Percentiles rank a stretch among this genome's conserved stretches.
Evolutionary conservation across 352 stramenopile species (phyloP).

Genomic region (Blastocystis sp.): DNA sequence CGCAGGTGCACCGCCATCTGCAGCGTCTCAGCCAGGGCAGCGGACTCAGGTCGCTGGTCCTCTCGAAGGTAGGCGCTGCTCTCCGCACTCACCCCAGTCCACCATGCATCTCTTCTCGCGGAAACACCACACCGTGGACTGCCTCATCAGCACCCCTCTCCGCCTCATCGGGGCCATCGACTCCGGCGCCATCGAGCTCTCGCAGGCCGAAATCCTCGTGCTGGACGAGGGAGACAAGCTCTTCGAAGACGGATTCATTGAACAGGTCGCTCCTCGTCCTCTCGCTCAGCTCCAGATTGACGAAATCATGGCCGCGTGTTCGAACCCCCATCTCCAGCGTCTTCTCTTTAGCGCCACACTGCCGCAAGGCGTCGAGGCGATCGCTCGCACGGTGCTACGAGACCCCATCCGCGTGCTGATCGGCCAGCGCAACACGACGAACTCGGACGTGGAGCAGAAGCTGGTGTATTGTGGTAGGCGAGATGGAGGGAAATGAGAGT

Average conservation of each 20-base stretch:
- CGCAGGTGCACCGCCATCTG: conserved; percentile 92
- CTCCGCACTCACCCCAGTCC: conserved; percentile 62
- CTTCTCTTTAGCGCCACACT: conserved; percentile 96
- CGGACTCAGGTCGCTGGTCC: conserved; percentile 72
- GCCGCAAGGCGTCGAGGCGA: conserved; percentile 80
- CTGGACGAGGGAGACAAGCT: conserved; percentile 97
- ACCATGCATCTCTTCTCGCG: neutral
- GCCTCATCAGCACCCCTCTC: conserved; percentile 89
- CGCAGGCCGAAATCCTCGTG: conserved; percentile 82
- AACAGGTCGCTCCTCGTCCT: neutral
- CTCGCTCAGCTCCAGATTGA: conserved; percentile 91
- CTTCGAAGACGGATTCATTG: conserved; percentile 78
- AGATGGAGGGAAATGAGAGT: neutral
- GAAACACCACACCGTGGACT: conserved; percentile 76
- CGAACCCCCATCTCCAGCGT: conserved; percentile 72
- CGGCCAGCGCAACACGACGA: conserved; percentile 77
- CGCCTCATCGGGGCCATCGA: conserved; percentile 75
- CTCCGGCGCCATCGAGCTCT: conserved; percentile 7
- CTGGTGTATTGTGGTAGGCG: conserved; percentile 89
- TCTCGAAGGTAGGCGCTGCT: conserved; percentile 81
- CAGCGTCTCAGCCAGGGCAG: conserved; percentile 75
- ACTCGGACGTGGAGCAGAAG: conserved; percentile 80
- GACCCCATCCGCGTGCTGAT: conserved; percentile 91
- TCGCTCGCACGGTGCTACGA: conserved; percentile 87
- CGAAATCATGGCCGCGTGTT: conserved; percentile 84